Conservation (phyloP, 2,329 filamentous ascomycete genomes). For the Fusarium compactum region DNA sequence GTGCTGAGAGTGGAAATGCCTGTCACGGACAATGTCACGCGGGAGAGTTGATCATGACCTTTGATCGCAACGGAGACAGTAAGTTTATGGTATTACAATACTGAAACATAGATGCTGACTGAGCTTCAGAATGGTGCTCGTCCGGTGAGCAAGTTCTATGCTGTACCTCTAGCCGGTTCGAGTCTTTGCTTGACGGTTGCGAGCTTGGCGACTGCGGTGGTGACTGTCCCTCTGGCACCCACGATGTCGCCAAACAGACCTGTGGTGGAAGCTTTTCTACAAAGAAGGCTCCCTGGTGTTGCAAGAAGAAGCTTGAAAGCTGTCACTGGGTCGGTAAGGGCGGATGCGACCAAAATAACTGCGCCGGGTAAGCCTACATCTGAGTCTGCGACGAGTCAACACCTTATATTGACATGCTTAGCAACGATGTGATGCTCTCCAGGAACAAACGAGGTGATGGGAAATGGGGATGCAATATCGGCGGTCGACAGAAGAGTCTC, state of each 20-base stretch:
- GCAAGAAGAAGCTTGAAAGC: slow-evolving; percentile 7
- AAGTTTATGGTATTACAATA: not conserved
- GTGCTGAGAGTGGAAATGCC: not conserved
- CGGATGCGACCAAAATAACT: slow-evolving; percentile 9
- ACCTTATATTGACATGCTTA: not conserved
- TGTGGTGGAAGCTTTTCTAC: not conserved
- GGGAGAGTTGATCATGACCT: slow-evolving; percentile 1
- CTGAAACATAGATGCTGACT: not conserved
- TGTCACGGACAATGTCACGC: slow-evolving; percentile 6
- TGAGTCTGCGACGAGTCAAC: not conserved
- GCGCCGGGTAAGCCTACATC: not conserved
- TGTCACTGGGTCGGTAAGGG: slow-evolving; percentile 9
- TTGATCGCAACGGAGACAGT: slow-evolving; percentile 1
- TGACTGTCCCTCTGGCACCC: slow-evolving; percentile 1
- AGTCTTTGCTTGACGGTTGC: not conserved
- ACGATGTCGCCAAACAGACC: not conserved
- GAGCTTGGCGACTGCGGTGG: slow-evolving; percentile 4
- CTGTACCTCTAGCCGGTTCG: not conserved
- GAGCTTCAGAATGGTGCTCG: not conserved
- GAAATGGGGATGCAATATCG: not conserved
- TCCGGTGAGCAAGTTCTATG: slow-evolving; percentile 6
- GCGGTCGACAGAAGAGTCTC: not conserved
- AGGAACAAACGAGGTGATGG: not conserved
- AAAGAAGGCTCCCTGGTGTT: not conserved
- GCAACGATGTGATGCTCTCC: not conserved